Conservation (phyloP, 768 basidiomycete genomes). For the Hygrocybe coccinea region DNA sequence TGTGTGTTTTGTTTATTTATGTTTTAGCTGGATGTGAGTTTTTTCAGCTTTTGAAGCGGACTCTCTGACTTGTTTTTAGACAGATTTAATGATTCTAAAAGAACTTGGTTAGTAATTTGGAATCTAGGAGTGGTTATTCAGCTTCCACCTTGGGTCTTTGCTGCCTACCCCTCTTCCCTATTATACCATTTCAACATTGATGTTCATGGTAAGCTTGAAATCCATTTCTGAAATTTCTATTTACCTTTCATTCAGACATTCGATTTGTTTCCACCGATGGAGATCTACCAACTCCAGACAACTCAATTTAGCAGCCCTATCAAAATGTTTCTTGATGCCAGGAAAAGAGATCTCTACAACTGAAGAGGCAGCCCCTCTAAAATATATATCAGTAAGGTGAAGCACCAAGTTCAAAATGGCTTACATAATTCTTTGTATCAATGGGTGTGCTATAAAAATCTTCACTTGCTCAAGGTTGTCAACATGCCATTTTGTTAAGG, state of each 20-base stretch:
- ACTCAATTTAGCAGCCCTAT: conserved; percentile 11
- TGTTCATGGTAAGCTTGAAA: conserved; percentile 17
- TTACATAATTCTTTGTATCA: background rate
- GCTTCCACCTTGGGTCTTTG: conserved; percentile 28
- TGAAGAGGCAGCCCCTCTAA: background rate
- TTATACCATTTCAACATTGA: conserved; percentile 34
- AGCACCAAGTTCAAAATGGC: background rate
- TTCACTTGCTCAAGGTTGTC: background rate
- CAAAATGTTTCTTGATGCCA: conserved; percentile 14
- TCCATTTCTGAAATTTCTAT: background rate
- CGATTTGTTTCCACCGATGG: conserved; percentile 16
- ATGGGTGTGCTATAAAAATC: background rate
- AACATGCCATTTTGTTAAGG: background rate
- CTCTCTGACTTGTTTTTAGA: background rate
- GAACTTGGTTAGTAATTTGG: conserved; percentile 33
- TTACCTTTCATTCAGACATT: conserved; percentile 7
- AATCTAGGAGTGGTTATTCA: conserved; percentile 30
- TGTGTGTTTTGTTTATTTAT: conserved; percentile 28
- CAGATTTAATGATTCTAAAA: conserved; percentile 18
- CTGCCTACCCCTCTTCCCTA: conserved; percentile 31
- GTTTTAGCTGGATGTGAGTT: conserved; percentile 9
- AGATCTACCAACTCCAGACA: conserved; percentile 15
- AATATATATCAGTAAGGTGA: background rate
- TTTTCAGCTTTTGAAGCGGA: background rate
- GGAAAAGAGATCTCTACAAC: conserved; percentile 14